Evolutionary conservation across 2,329 filamentous ascomycete genomes (phyloP).

Genomic region (Trichoderma oligosporum): DNA sequence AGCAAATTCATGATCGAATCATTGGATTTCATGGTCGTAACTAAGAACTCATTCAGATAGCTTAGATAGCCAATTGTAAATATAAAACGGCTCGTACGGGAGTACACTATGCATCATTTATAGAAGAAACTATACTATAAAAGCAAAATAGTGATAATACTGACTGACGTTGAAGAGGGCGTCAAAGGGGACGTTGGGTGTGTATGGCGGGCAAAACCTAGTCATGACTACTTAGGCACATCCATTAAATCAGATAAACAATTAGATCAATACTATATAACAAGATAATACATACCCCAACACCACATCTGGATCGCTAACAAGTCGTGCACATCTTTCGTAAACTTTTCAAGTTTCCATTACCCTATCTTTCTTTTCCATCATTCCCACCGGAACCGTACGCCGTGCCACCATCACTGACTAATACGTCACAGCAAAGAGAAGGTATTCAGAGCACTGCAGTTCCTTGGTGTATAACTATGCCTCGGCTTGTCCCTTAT

Average conservation of each 20-base stretch:
- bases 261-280: neutral
- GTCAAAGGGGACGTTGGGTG: no score
- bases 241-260: neutral
- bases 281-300: conserved; percentile 2
- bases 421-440: neutral
- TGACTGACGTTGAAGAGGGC: no score
- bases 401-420: conserved; percentile 7
- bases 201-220: no score
- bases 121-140: no score
- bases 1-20: no score
- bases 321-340: neutral
- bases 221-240: no score
- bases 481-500: neutral
- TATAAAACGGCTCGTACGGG: no score
- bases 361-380: neutral
- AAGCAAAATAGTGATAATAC: no score
- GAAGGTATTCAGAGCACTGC: neutral
- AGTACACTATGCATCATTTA: no score
- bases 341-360: conserved; percentile 1
- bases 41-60: no score
- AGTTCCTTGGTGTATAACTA: neutral
- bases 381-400: neutral
- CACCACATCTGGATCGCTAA: conserved; percentile 3
- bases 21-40: no score
- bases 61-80: no score